phyloP scores from a whole-genome alignment of 805 yeast species.

The Nakazawaea molendinolei region DNA sequence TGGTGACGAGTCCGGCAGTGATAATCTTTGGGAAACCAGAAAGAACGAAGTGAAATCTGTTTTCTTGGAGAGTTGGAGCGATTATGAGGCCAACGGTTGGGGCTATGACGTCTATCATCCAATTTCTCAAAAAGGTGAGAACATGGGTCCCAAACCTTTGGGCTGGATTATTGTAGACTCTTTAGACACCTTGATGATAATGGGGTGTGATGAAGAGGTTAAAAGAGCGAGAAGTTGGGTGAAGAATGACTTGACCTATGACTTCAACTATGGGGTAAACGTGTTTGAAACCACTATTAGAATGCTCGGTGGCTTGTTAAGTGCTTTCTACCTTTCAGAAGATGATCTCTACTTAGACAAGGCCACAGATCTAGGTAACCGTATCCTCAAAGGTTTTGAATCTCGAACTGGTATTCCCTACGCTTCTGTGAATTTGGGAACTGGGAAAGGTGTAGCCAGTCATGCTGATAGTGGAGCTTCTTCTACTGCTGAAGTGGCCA shows the following conservation, averaged over 20 bases:
- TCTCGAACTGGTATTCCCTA: constrained; percentile 67
- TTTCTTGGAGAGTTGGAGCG: constrained; percentile 71
- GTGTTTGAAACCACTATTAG: constrained; percentile 92
- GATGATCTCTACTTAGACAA: constrained; percentile 70
- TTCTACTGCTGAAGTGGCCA: constrained; percentile 85
- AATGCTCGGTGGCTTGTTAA: constrained; percentile 88
- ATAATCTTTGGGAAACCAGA: constrained; percentile 37
- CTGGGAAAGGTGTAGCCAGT: constrained; percentile 52
- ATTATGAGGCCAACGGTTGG: constrained; percentile 73
- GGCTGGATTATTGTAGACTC: constrained; percentile 95
- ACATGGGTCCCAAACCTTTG: constrained; percentile 75
- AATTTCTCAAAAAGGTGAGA: constrained; percentile 48
- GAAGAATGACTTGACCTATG: constrained; percentile 57
- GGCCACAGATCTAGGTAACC: constrained; percentile 74
- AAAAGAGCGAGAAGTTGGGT: constrained; percentile 70
- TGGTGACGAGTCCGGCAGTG: constrained; percentile 8
- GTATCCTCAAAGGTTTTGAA: constrained; percentile 63
- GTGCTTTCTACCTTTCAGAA: constrained; percentile 66
- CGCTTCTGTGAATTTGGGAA: constrained; percentile 65
- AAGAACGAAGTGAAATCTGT: constrained; percentile 57
- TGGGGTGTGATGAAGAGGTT: constrained; percentile 64
- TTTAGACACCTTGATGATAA: constrained; percentile 72
- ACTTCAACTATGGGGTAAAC: constrained; percentile 68
- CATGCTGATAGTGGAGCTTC: constrained; percentile 73
- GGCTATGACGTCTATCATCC: constrained; percentile 79